phyloP scores from a whole-genome alignment of 345 rosid genomes.

The Dimocarpus longan region DNA sequence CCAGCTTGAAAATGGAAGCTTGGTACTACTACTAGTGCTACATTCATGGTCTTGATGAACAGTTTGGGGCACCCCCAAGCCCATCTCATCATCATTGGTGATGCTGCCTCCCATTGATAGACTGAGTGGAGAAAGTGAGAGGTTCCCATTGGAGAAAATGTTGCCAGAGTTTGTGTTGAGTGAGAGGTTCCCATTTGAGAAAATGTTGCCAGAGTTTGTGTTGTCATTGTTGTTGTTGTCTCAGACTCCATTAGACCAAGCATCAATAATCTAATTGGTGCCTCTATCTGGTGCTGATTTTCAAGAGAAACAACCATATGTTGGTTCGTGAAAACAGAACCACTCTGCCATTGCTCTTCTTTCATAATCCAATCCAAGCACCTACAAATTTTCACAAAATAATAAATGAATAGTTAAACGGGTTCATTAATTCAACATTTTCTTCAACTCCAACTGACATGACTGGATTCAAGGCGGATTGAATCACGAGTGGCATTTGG shows the following conservation, averaged over 20 bases:
- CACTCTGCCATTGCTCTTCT: slow-evolving; percentile 34
- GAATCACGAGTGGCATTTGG: neutral
- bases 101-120: slow-evolving; percentile 55
- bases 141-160: too few relatives aligned
- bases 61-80: slow-evolving; percentile 36
- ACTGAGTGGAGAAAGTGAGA: slow-evolving; percentile 45
- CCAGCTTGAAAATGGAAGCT: slow-evolving; percentile 40
- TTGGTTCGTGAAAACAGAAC: slow-evolving; percentile 22
- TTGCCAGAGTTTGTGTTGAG: too few relatives aligned
- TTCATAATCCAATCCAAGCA: slow-evolving; percentile 42
- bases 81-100: slow-evolving; percentile 40
- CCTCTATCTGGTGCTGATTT: slow-evolving; percentile 15
- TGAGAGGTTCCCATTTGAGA: too few relatives aligned
- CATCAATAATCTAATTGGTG: slow-evolving; percentile 46
- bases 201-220: too few relatives aligned
- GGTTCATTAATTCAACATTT: neutral
- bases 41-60: slow-evolving; percentile 33
- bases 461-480: too few relatives aligned
- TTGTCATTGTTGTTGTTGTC: slow-evolving; percentile 27
- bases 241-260: slow-evolving; percentile 51
- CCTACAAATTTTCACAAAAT: slow-evolving; percentile 19
- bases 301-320: slow-evolving; percentile 26
- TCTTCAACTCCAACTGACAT: neutral
- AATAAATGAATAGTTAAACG: too few relatives aligned
- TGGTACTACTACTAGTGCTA: neutral